Base-by-base conservation (phyloP, 352 stramenopile genomes). In the Phytophthora hybrid region DNA sequence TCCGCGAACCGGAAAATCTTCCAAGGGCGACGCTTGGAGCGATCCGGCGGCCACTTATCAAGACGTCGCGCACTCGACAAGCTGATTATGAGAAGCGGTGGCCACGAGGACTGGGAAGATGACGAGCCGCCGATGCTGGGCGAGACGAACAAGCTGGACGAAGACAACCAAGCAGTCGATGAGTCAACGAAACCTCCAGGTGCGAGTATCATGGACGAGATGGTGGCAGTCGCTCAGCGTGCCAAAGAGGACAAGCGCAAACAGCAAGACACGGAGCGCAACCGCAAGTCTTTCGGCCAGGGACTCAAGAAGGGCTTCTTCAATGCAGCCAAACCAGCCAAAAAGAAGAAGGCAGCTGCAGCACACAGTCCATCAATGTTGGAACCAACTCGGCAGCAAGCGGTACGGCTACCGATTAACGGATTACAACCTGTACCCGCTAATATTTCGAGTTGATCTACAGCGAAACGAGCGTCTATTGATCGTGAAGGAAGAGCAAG, bases 271-370 rank as follows among this genome's bases (percentile, higher is more conserved):
- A 78, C 80, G 32, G 76, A 84, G 64, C 78, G 82, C 32, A 84
- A 74, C 51, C 72, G 64, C 52, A 87, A 73, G 39, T 66, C 66
- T 46, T 94, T 95, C 60, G 88, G 87, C 3, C 60, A 80, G 21
- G 88, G 88, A 11, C 73, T 95, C 19, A 91, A 88, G 70, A 92
- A 89, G 37, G 88, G 88, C 0, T 95, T 95, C 69, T 92, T 95
- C 59, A 79, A 75, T 51, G 53, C 72, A 18, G 8, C 34, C 58
- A 76, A 76, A 29, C 62, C 44, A 18, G 39, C 44, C 51, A 67
- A 19, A 32, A 63, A 68, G 16, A 65, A 59, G 8, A 65, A 59
- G 51, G 46, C 34, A 47, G 66, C 56, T 8, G 29, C 32, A 53
- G 31, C 13, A 9, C 69, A 63, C 56, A 49, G 29, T 13, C 13